phyloP scores from a whole-genome alignment of 2,329 filamentous ascomycete species.

The Fusarium illudens region DNA sequence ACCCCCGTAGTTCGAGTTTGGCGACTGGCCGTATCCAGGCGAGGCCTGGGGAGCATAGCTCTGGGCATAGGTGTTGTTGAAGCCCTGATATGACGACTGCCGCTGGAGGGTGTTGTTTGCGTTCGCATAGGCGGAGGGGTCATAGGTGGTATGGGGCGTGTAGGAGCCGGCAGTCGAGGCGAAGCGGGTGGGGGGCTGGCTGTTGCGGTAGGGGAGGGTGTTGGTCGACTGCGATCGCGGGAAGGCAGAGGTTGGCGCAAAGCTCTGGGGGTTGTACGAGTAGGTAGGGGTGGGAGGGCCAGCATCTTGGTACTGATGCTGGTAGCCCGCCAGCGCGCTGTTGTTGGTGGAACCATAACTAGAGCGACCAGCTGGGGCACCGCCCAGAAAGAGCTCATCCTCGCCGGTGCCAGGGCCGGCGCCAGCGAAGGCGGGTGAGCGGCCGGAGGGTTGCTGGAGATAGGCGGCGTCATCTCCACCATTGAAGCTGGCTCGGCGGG shows the following conservation, averaged over 20 bases:
- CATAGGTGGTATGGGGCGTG: constrained; percentile 63
- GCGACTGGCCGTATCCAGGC: constrained; percentile 49
- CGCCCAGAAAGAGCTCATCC: constrained; percentile 73
- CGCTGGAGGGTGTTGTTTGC: constrained; percentile 56
- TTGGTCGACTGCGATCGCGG: constrained; percentile 61
- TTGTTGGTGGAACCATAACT: constrained; percentile 55
- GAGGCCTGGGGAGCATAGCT: constrained; percentile 52
- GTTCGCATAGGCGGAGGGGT: constrained; percentile 66
- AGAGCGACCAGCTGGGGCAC: constrained; percentile 47
- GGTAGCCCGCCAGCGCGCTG: constrained; percentile 60
- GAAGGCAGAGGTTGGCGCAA: constrained; percentile 50
- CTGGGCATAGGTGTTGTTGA: constrained; percentile 55
- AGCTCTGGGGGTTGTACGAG: constrained; percentile 77
- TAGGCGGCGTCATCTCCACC: constrained; percentile 75
- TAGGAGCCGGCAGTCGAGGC: constrained; percentile 54
- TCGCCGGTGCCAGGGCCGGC: constrained; percentile 41
- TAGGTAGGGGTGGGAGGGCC: constrained; percentile 55
- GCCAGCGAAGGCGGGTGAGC: constrained; percentile 34
- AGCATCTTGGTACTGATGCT: constrained; percentile 59
- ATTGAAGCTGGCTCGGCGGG: constrained; percentile 76
- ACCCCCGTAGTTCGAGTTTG: constrained; percentile 47
- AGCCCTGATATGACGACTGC: constrained; percentile 60
- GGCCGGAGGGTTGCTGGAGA: constrained; percentile 49
- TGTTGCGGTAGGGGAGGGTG: constrained; percentile 60
- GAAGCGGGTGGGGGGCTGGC: constrained; percentile 51